Evolutionary conservation across 345 rosid genomes (phyloP).

Genomic region (Raphanus sativus): DNA sequence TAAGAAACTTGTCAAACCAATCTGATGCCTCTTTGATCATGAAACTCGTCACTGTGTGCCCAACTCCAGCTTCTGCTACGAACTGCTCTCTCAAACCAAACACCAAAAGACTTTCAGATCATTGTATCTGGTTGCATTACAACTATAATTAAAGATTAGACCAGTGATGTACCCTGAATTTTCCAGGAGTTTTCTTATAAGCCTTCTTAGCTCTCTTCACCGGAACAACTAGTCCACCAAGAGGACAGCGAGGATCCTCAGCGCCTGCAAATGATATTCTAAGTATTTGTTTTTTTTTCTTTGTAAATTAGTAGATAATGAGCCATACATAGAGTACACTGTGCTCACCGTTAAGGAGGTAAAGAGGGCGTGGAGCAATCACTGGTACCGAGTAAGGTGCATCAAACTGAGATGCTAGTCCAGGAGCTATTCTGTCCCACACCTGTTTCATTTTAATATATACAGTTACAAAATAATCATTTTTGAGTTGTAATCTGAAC

Average conservation of each 20-base stretch:
- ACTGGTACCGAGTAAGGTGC: slow-evolving; percentile 68
- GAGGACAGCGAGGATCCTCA: slow-evolving; percentile 54
- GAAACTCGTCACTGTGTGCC: slow-evolving; percentile 59
- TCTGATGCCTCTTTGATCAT: slow-evolving; percentile 83
- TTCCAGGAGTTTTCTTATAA: slow-evolving; percentile 46
- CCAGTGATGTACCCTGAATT: slow-evolving; percentile 52
- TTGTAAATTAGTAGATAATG: background rate
- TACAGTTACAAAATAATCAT: background rate
- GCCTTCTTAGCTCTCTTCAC: slow-evolving; percentile 47
- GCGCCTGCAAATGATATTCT: slow-evolving; percentile 47
- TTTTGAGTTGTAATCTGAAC: background rate
- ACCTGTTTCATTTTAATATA: slow-evolving; percentile 46
- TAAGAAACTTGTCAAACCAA: slow-evolving; percentile 68
- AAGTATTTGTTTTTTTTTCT: background rate
- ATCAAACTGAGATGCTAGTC: slow-evolving; percentile 75
- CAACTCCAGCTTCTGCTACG: slow-evolving; percentile 60
- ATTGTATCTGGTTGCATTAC: background rate
- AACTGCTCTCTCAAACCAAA: slow-evolving; percentile 42
- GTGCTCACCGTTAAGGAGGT: slow-evolving; percentile 65
- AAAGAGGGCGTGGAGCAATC: slow-evolving; percentile 71
- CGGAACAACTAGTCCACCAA: slow-evolving; percentile 60
- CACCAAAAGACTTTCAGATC: background rate
- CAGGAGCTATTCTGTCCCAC: slow-evolving; percentile 92
- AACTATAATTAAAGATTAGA: background rate
- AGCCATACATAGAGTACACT: background rate